Evolutionary conservation across 1,284 basidiomycete species (phyloP).

Genomic region (Ceratobasidium sp.): DNA sequence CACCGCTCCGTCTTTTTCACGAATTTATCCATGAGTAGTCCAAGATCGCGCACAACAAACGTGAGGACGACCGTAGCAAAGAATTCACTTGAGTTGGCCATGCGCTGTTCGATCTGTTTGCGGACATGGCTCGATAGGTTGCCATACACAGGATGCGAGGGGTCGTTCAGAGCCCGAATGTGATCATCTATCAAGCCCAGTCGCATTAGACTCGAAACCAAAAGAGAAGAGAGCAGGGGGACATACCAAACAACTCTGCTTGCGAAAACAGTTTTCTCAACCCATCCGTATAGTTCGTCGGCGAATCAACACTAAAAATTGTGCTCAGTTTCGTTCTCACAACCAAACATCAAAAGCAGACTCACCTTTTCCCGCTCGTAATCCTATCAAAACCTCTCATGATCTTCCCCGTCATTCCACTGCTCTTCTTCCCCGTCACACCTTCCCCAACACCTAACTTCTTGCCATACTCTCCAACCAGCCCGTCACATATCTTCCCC

Average conservation of each 20-base stretch:
- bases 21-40: conserved; percentile 86
- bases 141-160: conserved; percentile 76
- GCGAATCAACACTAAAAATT: conserved; percentile 81
- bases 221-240: not conserved
- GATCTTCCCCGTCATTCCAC: conserved; percentile 82
- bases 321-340: conserved; percentile 46
- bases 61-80: conserved; percentile 90
- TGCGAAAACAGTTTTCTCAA: conserved; percentile 81
- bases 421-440: conserved; percentile 78
- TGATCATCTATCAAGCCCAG: conserved; percentile 74
- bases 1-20: conserved; percentile 91
- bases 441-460: conserved; percentile 90
- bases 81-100: conserved; percentile 89
- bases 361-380: conserved; percentile 90
- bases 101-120: conserved; percentile 75
- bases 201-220: conserved; percentile 5
- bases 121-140: conserved; percentile 76
- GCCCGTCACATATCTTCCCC: conserved; percentile 82
- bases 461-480: conserved; percentile 87
- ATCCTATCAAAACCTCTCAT: conserved; percentile 90
- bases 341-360: conserved; percentile 50
- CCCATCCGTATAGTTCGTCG: conserved; percentile 85
- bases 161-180: conserved; percentile 76
- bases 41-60: conserved; percentile 83
- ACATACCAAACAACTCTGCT: conserved; percentile 75